Evolutionary conservation across 176 grass and related monocot species (phyloP), one percentile per base, ranked within the genome.

Genomic region (Eragrostis curvula): DNA sequence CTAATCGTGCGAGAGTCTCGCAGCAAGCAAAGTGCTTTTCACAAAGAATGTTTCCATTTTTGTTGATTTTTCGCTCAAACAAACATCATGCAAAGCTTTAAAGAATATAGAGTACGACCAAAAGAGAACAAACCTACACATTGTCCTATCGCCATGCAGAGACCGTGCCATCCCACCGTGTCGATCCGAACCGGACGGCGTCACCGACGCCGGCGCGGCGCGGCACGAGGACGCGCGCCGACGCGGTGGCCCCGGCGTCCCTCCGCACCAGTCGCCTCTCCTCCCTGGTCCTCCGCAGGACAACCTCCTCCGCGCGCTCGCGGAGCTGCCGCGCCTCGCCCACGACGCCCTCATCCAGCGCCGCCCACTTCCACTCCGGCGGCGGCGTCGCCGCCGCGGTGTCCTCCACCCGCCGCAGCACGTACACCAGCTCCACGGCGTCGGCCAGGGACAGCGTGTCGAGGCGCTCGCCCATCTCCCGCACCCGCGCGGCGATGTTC

Each of bases 281-380:
- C 64, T 90, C 75, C 63, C 73, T 71, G 69, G 86, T 85, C 58
- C 85, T 70, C 48, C 73, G 77, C 63, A 89, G 70, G 65, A 90
- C 40, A 55, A 89, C 66, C 44, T 65, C 63, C 48, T 97, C 89
- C 1, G 85, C 85, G 44, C 82, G 77, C 71, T 29, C 88, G 20
- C 82, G 84, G 30, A 94, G 73, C 42, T 47, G 69, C 42, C 73
- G 20, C 39, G 85, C 83, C 58, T 71, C 83, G 56, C 43, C 13
- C 44, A 83, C 74, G 43, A 92, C 87, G 48, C 58, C 77, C 40
- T 94, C 88, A 77, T 94, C 87, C 36, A 87, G 82, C 28, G 68
- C 86, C 46, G 90, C 87, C 92, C 89, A 86, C 79, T 92, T 91
- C 80, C 95, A 90, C 66, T 89, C 89, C 60, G 75, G 82, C 20